A percentile compares a stretch with the other conserved stretches of the same genome.
Evolutionary conservation across 164 flowering plant genomes (phyloP).

Genomic region (Stephania japonica): DNA sequence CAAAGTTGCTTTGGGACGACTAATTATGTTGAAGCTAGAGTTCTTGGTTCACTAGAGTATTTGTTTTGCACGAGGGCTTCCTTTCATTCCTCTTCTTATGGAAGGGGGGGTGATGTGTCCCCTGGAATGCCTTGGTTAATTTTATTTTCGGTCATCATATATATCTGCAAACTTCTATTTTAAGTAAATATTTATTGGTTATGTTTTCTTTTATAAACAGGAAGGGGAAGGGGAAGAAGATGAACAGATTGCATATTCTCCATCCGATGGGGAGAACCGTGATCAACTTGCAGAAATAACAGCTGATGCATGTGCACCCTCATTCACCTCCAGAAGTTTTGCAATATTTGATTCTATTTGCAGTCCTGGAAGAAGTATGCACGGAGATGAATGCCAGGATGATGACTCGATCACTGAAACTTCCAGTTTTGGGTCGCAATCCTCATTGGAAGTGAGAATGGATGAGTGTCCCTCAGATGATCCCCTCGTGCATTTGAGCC

Average conservation of each 20-base stretch:
- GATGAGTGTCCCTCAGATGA: slow-evolving; percentile 16
- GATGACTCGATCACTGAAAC: slow-evolving; percentile 21
- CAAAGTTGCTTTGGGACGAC: background rate
- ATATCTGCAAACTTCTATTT: background rate
- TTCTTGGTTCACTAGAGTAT: background rate
- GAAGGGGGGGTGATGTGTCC: background rate
- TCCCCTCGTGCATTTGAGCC: slow-evolving; percentile 7
- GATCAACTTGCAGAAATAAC: slow-evolving; percentile 16
- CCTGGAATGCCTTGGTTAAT: background rate
- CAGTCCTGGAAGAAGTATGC: slow-evolving; percentile 21
- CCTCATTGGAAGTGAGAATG: slow-evolving; percentile 26
- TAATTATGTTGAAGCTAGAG: background rate
- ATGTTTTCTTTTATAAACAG: slow-evolving; percentile 20
- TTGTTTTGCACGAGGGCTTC: background rate
- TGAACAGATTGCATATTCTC: slow-evolving; percentile 23
- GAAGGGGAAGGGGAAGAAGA: slow-evolving; percentile 41
- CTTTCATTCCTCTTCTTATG: background rate
- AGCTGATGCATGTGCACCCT: slow-evolving; percentile 20
- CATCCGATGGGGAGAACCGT: slow-evolving; percentile 22
- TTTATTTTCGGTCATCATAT: background rate
- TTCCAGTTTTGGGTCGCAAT: slow-evolving; percentile 25
- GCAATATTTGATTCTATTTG: slow-evolving; percentile 17
- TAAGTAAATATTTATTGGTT: background rate
- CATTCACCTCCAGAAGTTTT: slow-evolving; percentile 20
- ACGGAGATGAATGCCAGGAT: slow-evolving; percentile 19